Conservation (phyloP, 306 rosid genomes). For the Neltuma alba region DNA sequence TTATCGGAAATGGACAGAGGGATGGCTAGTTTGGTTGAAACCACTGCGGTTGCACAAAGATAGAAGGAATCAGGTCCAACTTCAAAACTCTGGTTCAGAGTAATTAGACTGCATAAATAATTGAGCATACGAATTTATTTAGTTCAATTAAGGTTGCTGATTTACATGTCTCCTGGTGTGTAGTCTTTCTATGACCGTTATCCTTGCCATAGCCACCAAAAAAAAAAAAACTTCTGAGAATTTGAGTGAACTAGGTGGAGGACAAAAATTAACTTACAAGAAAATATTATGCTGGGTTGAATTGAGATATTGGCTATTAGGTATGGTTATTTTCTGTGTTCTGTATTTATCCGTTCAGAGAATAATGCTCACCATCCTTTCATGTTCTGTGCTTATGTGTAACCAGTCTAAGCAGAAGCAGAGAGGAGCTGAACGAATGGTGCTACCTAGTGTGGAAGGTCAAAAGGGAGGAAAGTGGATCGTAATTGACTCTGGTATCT, state of each 20-base stretch:
- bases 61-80: not conserved
- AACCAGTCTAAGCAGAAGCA: slow-evolving; percentile 89
- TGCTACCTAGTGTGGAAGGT: slow-evolving; percentile 90
- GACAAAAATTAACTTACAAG: not conserved
- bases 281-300: slow-evolving; percentile 14
- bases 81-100: not conserved
- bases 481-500: slow-evolving; percentile 85
- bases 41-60: not conserved
- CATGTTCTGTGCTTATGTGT: not conserved
- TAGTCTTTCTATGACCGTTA: not conserved
- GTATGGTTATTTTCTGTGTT: not conserved
- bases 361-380: not conserved
- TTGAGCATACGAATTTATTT: not conserved
- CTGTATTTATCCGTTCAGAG: not conserved
- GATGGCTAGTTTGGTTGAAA: not conserved
- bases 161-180: not conserved
- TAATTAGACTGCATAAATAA: not conserved
- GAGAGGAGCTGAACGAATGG: slow-evolving; percentile 62
- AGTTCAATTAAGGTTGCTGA: not conserved
- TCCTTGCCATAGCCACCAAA: not conserved
- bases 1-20: not conserved
- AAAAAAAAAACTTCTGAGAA: not conserved
- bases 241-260: not conserved
- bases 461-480: slow-evolving; percentile 90
- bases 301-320: not conserved